Evolutionary conservation across 257 asterid genomes (phyloP), one percentile per base, ranked within the genome.

Genomic region (Ehretia macrophylla): DNA sequence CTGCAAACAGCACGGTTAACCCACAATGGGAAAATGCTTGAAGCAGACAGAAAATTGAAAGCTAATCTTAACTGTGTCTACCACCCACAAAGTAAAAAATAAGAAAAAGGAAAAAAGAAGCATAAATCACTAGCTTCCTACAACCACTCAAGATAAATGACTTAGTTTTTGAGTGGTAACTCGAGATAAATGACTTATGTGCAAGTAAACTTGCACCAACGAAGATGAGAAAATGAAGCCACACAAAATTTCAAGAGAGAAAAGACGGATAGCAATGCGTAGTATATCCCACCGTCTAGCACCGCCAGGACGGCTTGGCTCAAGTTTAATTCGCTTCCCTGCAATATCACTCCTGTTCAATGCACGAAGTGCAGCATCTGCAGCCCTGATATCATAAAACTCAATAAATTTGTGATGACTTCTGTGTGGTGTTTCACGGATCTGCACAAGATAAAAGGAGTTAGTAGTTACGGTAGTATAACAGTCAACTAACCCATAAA

Each of bases 381-480:
- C 90, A 64, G 90, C 93, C 83, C 95, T 77, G n/a, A 82, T 62
- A 76, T 86, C 95, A 75, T 81, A 84, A 64, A 77, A 86, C 75
- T 86, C 93, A 14, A 86, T 20, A 54, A 58, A 70, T 75, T 74
- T 86, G 68, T 66, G 74, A 68, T 65, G 65, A 64, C 80, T 58
- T 75, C 77, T 75, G 60, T 62, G 73, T 16, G 81, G 77, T 58
- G 79, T 51, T 63, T 79, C 96, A 48, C 72, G 81, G 63, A 85
- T 82, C 96, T 87, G 73, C 85, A 78, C 37, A 42, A 17, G 51
- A 67, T 42, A 1, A 56, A 55, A 71, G 20, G 23, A 17, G 54
- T 49, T 49, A 17, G 4, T 1, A 17, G 11, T 27, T 1, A 6
- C 6, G 22, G 54, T 5, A 49, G 54, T 6, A n/a, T 1, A 17